Percentiles rank a stretch among this genome's conserved stretches.
Conservation (phyloP, 1,284 basidiomycete genomes). For the Leccinum pachyderme region DNA sequence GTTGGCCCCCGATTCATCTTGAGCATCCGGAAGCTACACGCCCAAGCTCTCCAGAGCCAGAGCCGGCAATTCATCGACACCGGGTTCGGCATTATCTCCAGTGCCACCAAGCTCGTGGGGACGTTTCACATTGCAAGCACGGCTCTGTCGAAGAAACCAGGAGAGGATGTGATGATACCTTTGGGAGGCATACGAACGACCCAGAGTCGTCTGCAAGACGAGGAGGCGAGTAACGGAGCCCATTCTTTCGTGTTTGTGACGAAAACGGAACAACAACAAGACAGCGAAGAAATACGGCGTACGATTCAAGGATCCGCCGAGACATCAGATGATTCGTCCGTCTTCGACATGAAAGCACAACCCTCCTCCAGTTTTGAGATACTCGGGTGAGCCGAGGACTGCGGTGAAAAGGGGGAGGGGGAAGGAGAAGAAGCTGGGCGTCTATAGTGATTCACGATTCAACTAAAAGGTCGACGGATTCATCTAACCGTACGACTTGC, state of each 20-base stretch:
- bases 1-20: neutral
- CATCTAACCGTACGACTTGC: neutral
- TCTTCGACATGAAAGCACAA: neutral
- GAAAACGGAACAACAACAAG: neutral
- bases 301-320: neutral
- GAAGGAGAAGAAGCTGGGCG: neutral
- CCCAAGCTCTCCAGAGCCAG: neutral
- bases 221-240: neutral
- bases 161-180: neutral
- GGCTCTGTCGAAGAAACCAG: neutral
- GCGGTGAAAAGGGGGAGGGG: neutral
- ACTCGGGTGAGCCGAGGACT: neutral
- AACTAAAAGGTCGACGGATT: neutral
- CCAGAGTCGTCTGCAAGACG: neutral
- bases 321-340: neutral
- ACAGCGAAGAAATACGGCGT: neutral
- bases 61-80: neutral
- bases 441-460: neutral
- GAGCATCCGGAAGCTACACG: neutral
- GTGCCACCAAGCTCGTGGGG: neutral
- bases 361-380: neutral
- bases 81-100: neutral
- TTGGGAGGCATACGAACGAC: neutral
- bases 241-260: neutral
- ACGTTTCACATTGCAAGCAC: neutral